A percentile compares a stretch with the other conserved stretches of the same genome.
phyloP scores from a whole-genome alignment of 2,329 filamentous ascomycete species.

The Pseudogymnoascus sp. region DNA sequence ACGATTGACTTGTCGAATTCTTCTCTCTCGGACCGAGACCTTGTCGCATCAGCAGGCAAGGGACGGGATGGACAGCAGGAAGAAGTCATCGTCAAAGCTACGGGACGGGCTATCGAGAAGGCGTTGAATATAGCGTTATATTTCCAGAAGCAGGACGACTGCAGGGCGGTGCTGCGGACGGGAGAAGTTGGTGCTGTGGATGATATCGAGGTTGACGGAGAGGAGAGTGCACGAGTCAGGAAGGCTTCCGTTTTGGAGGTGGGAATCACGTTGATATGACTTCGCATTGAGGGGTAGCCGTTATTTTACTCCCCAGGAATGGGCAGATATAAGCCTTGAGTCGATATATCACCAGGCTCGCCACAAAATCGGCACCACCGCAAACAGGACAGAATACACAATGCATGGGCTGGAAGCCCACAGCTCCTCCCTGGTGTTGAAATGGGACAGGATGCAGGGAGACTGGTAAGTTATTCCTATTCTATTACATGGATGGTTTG shows the following conservation, averaged over 20 bases:
- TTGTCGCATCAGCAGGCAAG: conserved; percentile 18
- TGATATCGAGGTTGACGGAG: conserved; percentile 26
- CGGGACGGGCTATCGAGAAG: conserved; percentile 28
- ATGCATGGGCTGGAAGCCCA: not conserved
- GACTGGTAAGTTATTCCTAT: not conserved
- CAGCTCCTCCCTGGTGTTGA: not conserved
- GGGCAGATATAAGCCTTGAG: not conserved
- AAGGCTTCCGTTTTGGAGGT: conserved; percentile 20
- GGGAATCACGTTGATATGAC: conserved; percentile 4
- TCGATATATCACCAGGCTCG: not conserved
- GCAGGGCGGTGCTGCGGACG: conserved; percentile 25
- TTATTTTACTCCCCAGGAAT: not conserved
- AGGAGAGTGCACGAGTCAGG: conserved; percentile 17
- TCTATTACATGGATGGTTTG: not conserved
- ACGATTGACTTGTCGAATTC: conserved; percentile 11
- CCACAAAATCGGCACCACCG: not conserved
- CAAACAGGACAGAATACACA: not conserved
- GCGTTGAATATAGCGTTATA: conserved; percentile 23
- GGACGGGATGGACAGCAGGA: conserved; percentile 16
- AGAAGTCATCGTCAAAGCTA: conserved; percentile 27
- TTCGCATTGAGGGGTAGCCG: not conserved
- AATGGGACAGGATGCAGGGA: not conserved
- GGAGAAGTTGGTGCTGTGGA: conserved; percentile 29
- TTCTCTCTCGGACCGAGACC: conserved; percentile 12
- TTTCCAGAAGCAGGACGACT: conserved; percentile 23